phyloP scores from a whole-genome alignment of 768 basidiomycete genomes.

The Mycena kentingensis region DNA sequence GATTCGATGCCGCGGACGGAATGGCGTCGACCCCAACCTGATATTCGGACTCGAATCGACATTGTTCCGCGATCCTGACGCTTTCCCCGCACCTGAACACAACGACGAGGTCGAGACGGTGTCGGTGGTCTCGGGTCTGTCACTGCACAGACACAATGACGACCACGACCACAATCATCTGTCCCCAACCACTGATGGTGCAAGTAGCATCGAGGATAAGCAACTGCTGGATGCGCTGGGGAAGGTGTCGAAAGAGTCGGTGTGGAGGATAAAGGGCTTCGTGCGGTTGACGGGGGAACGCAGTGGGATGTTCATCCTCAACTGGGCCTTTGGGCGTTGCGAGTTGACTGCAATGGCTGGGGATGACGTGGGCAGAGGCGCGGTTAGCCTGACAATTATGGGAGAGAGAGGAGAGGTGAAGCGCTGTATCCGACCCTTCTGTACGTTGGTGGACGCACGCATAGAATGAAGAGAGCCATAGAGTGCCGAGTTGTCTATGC shows the following conservation, averaged over 20 bases:
- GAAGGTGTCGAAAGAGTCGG: constrained; percentile 60
- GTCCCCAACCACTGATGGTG: constrained; percentile 17
- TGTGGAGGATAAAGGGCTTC: constrained; percentile 90
- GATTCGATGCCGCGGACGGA: constrained; percentile 62
- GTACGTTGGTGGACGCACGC: constrained; percentile 43
- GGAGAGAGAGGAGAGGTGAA: constrained; percentile 83
- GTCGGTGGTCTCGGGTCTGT: constrained; percentile 55
- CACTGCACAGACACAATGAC: constrained; percentile 25
- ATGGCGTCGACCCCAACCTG: constrained; percentile 73
- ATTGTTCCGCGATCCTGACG: constrained; percentile 49
- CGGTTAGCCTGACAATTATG: constrained; percentile 82
- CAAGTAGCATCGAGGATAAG: constrained; percentile 35
- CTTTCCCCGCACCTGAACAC: constrained; percentile 39
- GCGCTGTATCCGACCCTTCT: constrained; percentile 56
- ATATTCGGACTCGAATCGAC: constrained; percentile 92
- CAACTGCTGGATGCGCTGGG: constrained; percentile 50
- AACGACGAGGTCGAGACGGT: constrained; percentile 87
- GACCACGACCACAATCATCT: constrained; percentile 18
- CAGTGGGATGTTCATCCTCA: constrained; percentile 65
- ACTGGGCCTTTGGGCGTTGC: constrained; percentile 93
- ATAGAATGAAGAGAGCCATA: constrained; percentile 19
- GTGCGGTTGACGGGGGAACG: constrained; percentile 50
- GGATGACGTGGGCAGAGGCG: constrained; percentile 32
- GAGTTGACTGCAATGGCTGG: constrained; percentile 50
- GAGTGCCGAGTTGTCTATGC: too few species aligned